These are phyloP conservation scores for Daldinia bambusicola DNA, from an alignment of 495 filamentous ascomycete species.

Conservation along the genomic window DNA sequence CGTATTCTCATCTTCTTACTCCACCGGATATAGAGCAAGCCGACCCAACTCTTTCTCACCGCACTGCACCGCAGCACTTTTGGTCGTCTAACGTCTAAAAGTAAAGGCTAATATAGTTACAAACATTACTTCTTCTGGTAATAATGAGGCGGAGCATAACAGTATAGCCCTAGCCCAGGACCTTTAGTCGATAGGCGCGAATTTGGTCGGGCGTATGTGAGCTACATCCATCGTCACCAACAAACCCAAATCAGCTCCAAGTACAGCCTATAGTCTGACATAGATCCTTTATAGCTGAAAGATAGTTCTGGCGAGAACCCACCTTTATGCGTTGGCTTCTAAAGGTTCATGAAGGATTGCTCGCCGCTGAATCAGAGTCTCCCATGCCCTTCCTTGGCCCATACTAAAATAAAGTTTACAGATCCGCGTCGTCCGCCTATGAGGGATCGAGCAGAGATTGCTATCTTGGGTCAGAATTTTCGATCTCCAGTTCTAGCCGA, in stretches of 20 bases:
- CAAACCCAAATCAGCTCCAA: constrained; percentile 11
- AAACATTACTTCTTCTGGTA: constrained; percentile 21
- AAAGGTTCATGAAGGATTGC: constrained; percentile 1
- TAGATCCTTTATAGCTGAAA: constrained; percentile 32
- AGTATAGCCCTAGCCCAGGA: neutral
- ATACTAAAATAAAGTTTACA: neutral
- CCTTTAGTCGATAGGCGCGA: constrained; percentile 2
- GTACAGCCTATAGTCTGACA: constrained; percentile 25
- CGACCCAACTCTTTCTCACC: neutral
- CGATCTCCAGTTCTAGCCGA: constrained; percentile 1
- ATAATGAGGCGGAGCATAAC: constrained; percentile 22
- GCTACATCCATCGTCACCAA: constrained; percentile 20
- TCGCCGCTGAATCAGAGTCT: neutral
- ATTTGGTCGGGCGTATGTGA: constrained; percentile 17
- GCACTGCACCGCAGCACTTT: neutral
- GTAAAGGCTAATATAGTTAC: neutral
- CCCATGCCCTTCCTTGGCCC: neutral
- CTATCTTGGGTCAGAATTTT: neutral
- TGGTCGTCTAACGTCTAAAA: neutral
- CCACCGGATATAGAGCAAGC: neutral
- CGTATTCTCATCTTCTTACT: neutral
- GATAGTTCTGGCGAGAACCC: constrained; percentile 14
- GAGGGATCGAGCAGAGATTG: constrained; percentile 11
- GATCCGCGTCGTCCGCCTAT: constrained; percentile 2
- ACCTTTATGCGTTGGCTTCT: neutral